Conservation (phyloP, 139 green algal genomes). For the Chlamydomonas sp. region DNA sequence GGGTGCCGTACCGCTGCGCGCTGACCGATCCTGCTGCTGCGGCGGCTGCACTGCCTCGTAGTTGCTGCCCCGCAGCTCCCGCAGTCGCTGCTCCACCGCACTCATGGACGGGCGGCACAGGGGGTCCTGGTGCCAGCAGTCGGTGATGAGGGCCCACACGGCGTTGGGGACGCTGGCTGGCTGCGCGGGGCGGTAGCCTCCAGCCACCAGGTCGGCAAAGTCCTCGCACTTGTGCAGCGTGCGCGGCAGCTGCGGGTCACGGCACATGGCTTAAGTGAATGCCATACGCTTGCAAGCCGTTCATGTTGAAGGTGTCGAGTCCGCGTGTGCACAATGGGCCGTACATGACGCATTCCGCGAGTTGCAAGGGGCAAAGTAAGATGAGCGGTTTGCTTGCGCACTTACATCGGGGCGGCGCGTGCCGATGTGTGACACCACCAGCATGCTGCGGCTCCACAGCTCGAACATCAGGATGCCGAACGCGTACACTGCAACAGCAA, state of each 20-base stretch:
- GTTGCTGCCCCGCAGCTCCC: neutral
- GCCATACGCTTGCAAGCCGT: neutral
- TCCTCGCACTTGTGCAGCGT: neutral
- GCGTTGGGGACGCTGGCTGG: neutral
- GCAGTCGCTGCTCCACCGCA: slow-evolving; percentile 7
- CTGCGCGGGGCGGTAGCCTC: slow-evolving; percentile 24
- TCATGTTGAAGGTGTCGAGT: neutral
- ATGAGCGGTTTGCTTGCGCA: neutral
- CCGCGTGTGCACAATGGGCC: neutral
- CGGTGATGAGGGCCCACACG: slow-evolving; percentile 24
- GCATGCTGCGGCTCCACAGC: slow-evolving; percentile 4
- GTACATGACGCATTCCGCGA: too few relatives aligned
- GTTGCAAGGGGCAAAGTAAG: neutral
- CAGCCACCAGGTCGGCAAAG: neutral
- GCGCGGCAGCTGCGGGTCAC: neutral
- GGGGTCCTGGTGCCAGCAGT: slow-evolving; percentile 42
- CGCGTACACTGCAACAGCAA: neutral
- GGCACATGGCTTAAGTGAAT: neutral
- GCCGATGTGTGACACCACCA: slow-evolving; percentile 16
- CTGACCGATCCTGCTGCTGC: neutral
- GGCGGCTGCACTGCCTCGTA: neutral
- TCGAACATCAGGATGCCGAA: slow-evolving; percentile 37
- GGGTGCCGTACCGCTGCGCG: too few relatives aligned
- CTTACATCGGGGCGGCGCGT: slow-evolving; percentile 9
- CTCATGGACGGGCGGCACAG: slow-evolving; percentile 17